Conservation (phyloP, 2,329 filamentous ascomycete genomes). For the Exophiala xenobiotica region DNA sequence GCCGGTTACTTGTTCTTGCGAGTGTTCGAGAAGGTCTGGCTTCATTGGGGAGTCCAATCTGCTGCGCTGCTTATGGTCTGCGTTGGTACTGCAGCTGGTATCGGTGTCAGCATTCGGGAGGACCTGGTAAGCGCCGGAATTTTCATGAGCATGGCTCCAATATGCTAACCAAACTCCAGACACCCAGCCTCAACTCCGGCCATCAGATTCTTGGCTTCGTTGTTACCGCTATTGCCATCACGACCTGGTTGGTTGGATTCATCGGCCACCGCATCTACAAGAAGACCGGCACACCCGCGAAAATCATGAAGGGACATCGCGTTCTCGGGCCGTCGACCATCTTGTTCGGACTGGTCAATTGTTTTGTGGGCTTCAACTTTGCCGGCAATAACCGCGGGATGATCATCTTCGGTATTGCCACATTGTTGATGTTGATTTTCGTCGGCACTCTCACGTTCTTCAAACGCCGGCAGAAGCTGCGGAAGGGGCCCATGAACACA, state of each 20-base stretch:
- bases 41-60: slow-evolving; percentile 57
- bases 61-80: slow-evolving; percentile 52
- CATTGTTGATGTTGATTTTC: slow-evolving; percentile 44
- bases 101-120: slow-evolving; percentile 55
- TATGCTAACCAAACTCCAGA: slow-evolving; percentile 18
- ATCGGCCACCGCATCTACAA: slow-evolving; percentile 57
- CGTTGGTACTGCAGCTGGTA: slow-evolving; percentile 53
- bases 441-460: slow-evolving; percentile 39
- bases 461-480: slow-evolving; percentile 33
- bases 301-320: slow-evolving; percentile 53
- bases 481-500: slow-evolving; percentile 32
- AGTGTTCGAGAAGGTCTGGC: slow-evolving; percentile 51
- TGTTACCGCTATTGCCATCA: slow-evolving; percentile 52
- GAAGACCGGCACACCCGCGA: slow-evolving; percentile 50
- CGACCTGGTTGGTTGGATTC: slow-evolving; percentile 56
- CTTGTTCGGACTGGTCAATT: slow-evolving; percentile 56
- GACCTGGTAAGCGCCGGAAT: slow-evolving; percentile 51
- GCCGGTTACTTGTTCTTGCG: slow-evolving; percentile 56
- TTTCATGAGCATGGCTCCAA: not conserved
- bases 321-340: slow-evolving; percentile 59
- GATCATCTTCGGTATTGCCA: slow-evolving; percentile 50
- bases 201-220: slow-evolving; percentile 63
- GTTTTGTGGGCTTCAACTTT: slow-evolving; percentile 60
- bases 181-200: slow-evolving; percentile 54
- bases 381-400: slow-evolving; percentile 50